Conservation (phyloP, 148 eudicot genomes). For the Nyssa sinensis region DNA sequence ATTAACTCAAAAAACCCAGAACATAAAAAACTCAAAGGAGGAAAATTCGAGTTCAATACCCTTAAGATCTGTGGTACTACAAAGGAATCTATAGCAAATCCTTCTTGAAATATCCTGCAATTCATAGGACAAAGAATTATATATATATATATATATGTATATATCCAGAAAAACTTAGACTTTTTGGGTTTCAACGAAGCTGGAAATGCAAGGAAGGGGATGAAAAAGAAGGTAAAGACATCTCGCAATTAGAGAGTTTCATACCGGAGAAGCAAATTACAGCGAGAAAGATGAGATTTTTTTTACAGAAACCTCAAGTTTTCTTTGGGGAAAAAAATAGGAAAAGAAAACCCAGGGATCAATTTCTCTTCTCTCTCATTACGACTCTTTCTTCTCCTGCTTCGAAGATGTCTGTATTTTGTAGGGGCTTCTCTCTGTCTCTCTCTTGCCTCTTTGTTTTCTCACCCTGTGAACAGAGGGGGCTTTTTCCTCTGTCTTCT, state of each 20-base stretch:
- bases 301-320: too few relatives aligned
- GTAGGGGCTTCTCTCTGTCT: neutral
- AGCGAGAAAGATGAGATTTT: neutral
- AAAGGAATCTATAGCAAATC: neutral
- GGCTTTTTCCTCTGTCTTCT: too few relatives aligned
- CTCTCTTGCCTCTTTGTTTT: neutral
- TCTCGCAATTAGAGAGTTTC: constrained; percentile 7
- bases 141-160: too few relatives aligned
- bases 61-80: constrained; percentile 11
- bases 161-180: neutral
- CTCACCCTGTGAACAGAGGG: neutral
- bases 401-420: too few relatives aligned
- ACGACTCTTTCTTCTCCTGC: too few relatives aligned
- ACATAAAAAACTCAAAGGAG: neutral
- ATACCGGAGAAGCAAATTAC: constrained; percentile 1
- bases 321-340: too few relatives aligned
- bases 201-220: neutral
- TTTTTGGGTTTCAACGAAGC: neutral
- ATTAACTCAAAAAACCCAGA: too few relatives aligned
- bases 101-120: constrained; percentile 1
- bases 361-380: neutral
- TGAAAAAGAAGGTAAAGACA: neutral
- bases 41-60: too few relatives aligned
- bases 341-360: neutral
- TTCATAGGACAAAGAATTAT: neutral